Evolutionary conservation across 306 rosid genomes (phyloP).

Genomic region (Prinsepia uniflora): DNA sequence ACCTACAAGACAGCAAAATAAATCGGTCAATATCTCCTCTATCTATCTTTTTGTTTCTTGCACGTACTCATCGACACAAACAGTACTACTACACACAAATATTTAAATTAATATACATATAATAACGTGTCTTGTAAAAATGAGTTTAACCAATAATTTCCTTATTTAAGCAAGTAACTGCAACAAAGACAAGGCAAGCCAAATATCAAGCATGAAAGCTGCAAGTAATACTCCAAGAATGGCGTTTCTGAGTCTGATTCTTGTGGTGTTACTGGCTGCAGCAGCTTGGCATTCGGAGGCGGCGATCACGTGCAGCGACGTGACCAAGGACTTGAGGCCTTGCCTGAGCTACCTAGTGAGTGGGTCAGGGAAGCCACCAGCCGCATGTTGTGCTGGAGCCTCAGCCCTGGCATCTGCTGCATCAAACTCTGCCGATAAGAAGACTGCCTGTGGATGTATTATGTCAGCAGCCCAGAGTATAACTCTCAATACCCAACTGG

Average conservation of each 20-base stretch:
- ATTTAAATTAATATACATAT: too few relatives aligned
- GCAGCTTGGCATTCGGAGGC: slow-evolving; percentile 42
- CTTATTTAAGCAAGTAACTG: too few relatives aligned
- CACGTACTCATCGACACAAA: too few relatives aligned
- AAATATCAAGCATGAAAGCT: slow-evolving; percentile 30
- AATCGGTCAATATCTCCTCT: too few relatives aligned
- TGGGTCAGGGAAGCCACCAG: slow-evolving; percentile 70
- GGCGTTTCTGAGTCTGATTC: not conserved
- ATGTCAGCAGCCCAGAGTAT: slow-evolving; percentile 47
- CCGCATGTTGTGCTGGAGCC: slow-evolving; percentile 59
- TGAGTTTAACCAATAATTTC: too few relatives aligned
- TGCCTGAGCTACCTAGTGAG: slow-evolving; percentile 62
- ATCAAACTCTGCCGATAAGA: slow-evolving; percentile 45
- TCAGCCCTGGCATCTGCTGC: slow-evolving; percentile 56
- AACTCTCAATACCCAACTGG: slow-evolving; percentile 43
- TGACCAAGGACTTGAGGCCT: slow-evolving; percentile 48
- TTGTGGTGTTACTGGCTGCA: slow-evolving; percentile 32
- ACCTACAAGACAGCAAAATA: too few relatives aligned
- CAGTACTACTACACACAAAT: too few relatives aligned
- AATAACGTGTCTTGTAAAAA: too few relatives aligned
- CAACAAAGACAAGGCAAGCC: not conserved
- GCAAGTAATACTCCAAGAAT: not conserved
- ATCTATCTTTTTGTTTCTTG: too few relatives aligned
- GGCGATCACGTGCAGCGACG: slow-evolving; percentile 50
- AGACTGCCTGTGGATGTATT: slow-evolving; percentile 63